phyloP scores from a whole-genome alignment of 768 basidiomycete species.

The Boletus bicolor region DNA sequence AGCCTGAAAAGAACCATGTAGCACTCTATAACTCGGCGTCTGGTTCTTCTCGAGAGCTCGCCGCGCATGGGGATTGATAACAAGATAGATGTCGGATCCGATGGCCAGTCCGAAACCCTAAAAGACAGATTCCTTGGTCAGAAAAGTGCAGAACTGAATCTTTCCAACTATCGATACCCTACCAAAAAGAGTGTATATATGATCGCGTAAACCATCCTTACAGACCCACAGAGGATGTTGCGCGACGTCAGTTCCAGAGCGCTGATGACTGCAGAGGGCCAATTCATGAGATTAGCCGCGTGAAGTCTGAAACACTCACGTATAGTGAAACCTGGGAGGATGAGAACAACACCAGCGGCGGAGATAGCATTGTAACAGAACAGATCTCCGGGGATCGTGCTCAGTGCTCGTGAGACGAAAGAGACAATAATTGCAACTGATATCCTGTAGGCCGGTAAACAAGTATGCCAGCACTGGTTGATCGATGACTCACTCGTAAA shows the following conservation, averaged over 20 bases:
- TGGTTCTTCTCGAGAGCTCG: conserved; percentile 31
- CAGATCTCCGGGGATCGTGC: conserved; percentile 65
- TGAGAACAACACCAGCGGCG: conserved; percentile 85
- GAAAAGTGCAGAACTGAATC: background rate
- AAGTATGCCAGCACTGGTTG: background rate
- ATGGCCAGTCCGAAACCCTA: conserved; percentile 84
- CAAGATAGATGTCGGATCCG: conserved; percentile 76
- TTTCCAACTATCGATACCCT: conserved; percentile 13
- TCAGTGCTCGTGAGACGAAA: conserved; percentile 75
- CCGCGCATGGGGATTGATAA: conserved; percentile 60
- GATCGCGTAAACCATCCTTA: conserved; percentile 80
- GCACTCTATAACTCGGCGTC: conserved; percentile 39
- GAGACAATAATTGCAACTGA: conserved; percentile 82
- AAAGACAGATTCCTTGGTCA: conserved; percentile 1
- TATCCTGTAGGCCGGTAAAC: conserved; percentile 47
- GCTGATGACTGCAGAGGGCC: conserved; percentile 53
- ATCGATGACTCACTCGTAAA: conserved; percentile 73
- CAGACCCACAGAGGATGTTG: conserved; percentile 78
- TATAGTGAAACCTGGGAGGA: conserved; percentile 84
- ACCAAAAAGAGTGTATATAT: conserved; percentile 83
- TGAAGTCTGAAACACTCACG: conserved; percentile 44
- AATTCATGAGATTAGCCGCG: background rate
- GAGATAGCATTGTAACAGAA: conserved; percentile 93
- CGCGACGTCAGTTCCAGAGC: conserved; percentile 79
- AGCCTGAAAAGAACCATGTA: conserved; percentile 54